Conservation (phyloP, 2,329 filamentous ascomycete species). For the Byssochlamys sp. region DNA sequence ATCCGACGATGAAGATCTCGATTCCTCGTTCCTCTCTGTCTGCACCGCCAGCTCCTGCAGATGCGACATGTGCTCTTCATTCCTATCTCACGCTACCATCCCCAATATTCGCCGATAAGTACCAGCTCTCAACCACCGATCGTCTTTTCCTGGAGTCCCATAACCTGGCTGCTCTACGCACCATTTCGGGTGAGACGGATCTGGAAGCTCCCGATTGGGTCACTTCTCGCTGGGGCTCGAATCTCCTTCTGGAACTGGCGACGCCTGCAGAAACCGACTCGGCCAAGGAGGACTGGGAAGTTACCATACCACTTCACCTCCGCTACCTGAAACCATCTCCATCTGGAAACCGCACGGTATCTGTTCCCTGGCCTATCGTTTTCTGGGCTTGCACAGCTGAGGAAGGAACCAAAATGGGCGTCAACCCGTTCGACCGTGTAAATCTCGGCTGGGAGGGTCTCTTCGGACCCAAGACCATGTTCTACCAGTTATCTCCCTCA, state of each 20-base stretch:
- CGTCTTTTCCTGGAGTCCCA: conserved; percentile 69
- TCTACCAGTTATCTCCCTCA: conserved; percentile 65
- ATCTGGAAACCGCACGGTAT: conserved; percentile 45
- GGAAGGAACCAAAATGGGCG: conserved; percentile 53
- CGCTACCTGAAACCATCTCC: conserved; percentile 63
- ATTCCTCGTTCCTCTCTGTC: conserved; percentile 45
- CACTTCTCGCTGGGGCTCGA: conserved; percentile 67
- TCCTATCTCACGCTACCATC: conserved; percentile 76
- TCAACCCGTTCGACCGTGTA: conserved; percentile 76
- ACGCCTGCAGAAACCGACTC: conserved; percentile 33
- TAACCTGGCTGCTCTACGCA: conserved; percentile 59
- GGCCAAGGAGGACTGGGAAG: conserved; percentile 20
- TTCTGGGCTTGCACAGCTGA: conserved; percentile 78
- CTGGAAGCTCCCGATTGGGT: conserved; percentile 84
- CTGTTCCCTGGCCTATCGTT: conserved; percentile 69
- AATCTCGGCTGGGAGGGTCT: conserved; percentile 77
- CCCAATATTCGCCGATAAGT: conserved; percentile 73
- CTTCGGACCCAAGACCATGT: conserved; percentile 67
- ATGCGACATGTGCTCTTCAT: conserved; percentile 61
- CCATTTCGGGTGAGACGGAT: conserved; percentile 67
- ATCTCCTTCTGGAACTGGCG: conserved; percentile 63
- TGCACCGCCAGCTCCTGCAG: conserved; percentile 37
- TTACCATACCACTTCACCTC: conserved; percentile 66
- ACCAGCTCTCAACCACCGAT: conserved; percentile 56
- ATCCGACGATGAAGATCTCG: conserved; percentile 65